These are phyloP conservation scores for Talaromyces marneffei DNA, from an alignment of 2,329 filamentous ascomycete genomes.

Conservation along the genomic window DNA sequence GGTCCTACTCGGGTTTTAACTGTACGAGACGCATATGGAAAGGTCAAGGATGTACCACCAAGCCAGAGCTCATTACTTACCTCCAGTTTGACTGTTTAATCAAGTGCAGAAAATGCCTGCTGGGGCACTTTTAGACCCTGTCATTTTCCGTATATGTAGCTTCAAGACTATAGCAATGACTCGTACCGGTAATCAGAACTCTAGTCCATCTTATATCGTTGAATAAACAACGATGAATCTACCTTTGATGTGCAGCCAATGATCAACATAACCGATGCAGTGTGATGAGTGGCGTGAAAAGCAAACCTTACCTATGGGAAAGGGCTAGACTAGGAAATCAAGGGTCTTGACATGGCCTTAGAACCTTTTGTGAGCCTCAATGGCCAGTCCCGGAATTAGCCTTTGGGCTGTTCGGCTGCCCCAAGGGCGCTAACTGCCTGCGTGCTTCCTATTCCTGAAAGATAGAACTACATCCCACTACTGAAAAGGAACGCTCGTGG, in stretches of 20 bases:
- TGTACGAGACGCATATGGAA: slow-evolving; percentile 15
- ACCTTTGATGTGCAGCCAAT: neutral
- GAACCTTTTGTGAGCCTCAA: neutral
- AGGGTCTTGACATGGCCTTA: neutral
- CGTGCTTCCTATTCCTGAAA: too few relatives aligned
- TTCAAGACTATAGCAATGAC: neutral
- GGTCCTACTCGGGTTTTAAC: slow-evolving; percentile 12
- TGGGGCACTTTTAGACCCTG: neutral
- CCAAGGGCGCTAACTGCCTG: neutral
- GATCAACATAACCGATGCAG: neutral
- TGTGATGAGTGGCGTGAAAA: neutral
- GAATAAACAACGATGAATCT: neutral
- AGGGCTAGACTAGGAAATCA: neutral
- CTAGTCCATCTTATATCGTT: neutral
- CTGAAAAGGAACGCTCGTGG: neutral
- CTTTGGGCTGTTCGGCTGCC: neutral
- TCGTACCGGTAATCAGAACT: too few relatives aligned
- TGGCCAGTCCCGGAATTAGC: neutral
- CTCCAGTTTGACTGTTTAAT: neutral
- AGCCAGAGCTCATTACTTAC: neutral
- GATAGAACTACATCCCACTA: too few relatives aligned
- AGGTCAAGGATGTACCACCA: slow-evolving; percentile 10
- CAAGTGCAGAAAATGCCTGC: neutral
- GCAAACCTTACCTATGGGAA: too few relatives aligned
- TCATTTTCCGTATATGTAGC: too few relatives aligned